Base-by-base conservation (phyloP, 345 rosid genomes). In the Lumnitzera littorea region DNA sequence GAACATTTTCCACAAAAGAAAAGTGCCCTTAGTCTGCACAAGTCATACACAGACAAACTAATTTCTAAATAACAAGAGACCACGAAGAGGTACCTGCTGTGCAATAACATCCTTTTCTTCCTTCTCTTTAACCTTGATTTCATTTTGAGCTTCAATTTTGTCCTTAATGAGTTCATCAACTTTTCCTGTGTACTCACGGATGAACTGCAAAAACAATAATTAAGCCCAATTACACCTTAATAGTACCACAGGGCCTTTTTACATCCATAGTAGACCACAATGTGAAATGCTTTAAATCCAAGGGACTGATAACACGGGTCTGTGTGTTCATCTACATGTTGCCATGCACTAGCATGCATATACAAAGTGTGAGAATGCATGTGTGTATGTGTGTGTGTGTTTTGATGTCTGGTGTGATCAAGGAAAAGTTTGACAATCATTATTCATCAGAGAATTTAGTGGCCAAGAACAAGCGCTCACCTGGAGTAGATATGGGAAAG, bases 401-500 rank as follows among this genome's bases (percentile, higher is more conserved):
- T 20, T 20, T 20, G 20, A 1, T 20, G 20, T 20, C 20, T 20
- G 43, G 43, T 5, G 43, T 7, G 43, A 36, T 36, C 9, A 9
- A 9, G 43, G 7, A 4, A 7, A 36, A 36, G 10, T 36, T 36
- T 36, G 43, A 5, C 9, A 36, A 36, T 36, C 43, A 36, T 36
- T 4, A 36, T 36, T 36, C 7, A 0, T 36, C 10, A 7, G 36
- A 53, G 29, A 13, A 12, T 11, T 12, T 53, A 9, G 56, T 12
- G 56, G 23, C 16, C 7, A 36, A 16, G 55, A 27, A 13, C 47
- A 57, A 13, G 48, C 47, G 57, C 55, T 72, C 64, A 83, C 92
- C 87, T 86, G 92, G 62, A 86, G 80, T 46, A 86, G 79, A 55
- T 85, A 92, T 13, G 98, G 97, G 84, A 85, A 89, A 64, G 89